A percentile compares a stretch with the other conserved stretches of the same genome.
Conservation (phyloP, 139 green algal species). For the Edaphochlamys debaryana region DNA sequence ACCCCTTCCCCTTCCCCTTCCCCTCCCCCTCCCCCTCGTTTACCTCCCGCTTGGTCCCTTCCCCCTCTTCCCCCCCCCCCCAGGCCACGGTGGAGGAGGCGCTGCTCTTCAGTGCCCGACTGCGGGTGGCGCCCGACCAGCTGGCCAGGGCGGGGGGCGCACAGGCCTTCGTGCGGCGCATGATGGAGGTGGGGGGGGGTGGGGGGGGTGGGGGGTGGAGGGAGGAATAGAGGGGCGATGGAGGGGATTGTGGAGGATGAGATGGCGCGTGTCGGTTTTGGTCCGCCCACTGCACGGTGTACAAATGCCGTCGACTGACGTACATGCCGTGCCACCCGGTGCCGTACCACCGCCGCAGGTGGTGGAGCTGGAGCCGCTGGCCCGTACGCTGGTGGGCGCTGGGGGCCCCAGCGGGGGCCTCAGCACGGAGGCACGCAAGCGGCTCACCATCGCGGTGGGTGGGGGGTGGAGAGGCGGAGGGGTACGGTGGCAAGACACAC, state of each 20-base stretch:
- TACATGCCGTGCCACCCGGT: too few relatives aligned
- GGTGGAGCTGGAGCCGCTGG: conserved; percentile 73
- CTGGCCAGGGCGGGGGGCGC: background rate
- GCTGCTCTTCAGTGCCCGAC: conserved; percentile 11
- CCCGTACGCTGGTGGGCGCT: conserved; percentile 53
- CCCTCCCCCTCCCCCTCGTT: too few relatives aligned
- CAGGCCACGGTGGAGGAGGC: conserved; percentile 25
- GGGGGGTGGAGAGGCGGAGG: too few relatives aligned
- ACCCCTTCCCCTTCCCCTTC: too few relatives aligned
- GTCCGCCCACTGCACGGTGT: too few relatives aligned
- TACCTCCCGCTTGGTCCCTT: too few relatives aligned
- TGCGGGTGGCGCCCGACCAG: conserved; percentile 1
- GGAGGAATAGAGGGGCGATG: background rate
- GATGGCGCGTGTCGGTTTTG: too few relatives aligned
- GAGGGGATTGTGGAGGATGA: too few relatives aligned
- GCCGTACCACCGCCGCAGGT: conserved; percentile 27
- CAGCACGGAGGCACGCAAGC: conserved; percentile 90
- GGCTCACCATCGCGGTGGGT: conserved; percentile 85
- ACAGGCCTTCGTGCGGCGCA: conserved; percentile 64
- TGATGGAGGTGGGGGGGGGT: conserved; percentile 52
- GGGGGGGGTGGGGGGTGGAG: too few relatives aligned
- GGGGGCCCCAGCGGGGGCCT: conserved; percentile 58
- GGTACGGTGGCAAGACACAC: too few relatives aligned
- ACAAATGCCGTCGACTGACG: too few relatives aligned
- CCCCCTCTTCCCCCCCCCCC: too few relatives aligned